phyloP scores from a whole-genome alignment of 192 early-diverging fungal genomes.

The Coemansia sp. region DNA sequence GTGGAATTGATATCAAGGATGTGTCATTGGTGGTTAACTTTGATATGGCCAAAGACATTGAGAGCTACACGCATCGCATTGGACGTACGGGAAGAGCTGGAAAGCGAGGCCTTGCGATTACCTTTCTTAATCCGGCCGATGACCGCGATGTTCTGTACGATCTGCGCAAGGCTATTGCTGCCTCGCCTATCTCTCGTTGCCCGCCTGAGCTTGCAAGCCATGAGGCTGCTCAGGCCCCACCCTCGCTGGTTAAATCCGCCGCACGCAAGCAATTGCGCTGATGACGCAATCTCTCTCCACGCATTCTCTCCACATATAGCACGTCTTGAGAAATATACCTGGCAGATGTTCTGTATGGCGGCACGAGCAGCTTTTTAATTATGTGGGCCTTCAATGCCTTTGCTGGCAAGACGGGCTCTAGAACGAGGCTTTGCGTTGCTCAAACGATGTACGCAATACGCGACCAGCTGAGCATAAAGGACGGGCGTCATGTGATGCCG shows the following conservation, averaged over 20 bases:
- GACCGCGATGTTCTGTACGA: conserved; percentile 91
- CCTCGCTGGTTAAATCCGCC: conserved; percentile 27
- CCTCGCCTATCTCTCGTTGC: conserved; percentile 72
- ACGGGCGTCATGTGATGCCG: not conserved
- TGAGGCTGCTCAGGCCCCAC: conserved; percentile 78
- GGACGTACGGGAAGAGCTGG: conserved; percentile 99
- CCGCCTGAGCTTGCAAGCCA: conserved; percentile 86
- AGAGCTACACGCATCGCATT: conserved; percentile 98
- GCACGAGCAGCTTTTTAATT: not conserved
- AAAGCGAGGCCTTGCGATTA: conserved; percentile 81
- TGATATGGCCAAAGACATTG: conserved; percentile 98
- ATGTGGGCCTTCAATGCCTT: too few species aligned
- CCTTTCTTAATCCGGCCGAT: conserved; percentile 70
- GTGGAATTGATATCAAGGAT: conserved; percentile 98
- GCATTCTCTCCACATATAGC: not conserved
- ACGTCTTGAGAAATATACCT: not conserved
- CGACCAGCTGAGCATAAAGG: not conserved
- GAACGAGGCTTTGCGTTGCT: too few species aligned
- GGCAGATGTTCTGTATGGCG: not conserved
- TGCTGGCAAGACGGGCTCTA: too few species aligned
- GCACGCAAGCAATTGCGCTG: conserved; percentile 15
- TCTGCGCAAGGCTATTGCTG: conserved; percentile 65
- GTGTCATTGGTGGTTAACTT: conserved; percentile 96
- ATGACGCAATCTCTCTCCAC: not conserved
- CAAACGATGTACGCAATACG: too few species aligned